Evolutionary conservation across 768 basidiomycete genomes (phyloP).

Genomic region (Cubamyces sp.): DNA sequence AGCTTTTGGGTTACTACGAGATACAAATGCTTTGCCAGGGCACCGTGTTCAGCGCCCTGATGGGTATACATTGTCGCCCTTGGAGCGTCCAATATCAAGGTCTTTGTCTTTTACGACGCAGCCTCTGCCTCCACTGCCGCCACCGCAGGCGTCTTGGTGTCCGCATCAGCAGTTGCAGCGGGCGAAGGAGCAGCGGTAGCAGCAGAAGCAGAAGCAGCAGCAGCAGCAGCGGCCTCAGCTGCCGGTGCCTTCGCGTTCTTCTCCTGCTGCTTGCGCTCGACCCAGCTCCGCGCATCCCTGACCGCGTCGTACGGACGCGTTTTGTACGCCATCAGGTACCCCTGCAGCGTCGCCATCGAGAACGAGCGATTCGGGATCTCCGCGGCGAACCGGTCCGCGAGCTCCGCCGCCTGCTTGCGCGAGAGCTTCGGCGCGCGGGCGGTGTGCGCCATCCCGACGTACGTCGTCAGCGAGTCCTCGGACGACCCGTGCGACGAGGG

Average conservation of each 20-base stretch:
- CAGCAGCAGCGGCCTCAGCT: neutral
- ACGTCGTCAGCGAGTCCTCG: neutral
- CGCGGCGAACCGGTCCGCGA: constrained; percentile 60
- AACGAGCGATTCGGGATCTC: constrained; percentile 44
- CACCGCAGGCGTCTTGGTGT: neutral
- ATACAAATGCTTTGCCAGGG: neutral
- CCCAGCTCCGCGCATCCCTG: constrained; percentile 17
- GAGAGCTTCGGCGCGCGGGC: constrained; percentile 39
- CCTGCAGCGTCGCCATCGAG: constrained; percentile 51
- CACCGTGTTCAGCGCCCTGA: neutral
- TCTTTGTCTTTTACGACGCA: neutral
- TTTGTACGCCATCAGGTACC: constrained; percentile 75
- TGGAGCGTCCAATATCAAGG: neutral
- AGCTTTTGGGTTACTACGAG: neutral
- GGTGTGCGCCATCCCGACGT: constrained; percentile 19
- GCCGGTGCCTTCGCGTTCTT: constrained; percentile 3
- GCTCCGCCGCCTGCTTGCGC: constrained; percentile 40
- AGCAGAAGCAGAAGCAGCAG: neutral
- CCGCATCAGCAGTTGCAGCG: neutral
- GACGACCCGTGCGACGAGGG: neutral
- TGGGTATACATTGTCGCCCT: neutral
- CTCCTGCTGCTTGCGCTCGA: constrained; percentile 20
- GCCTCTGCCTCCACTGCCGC: neutral
- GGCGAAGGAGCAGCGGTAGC: neutral
- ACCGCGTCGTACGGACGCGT: constrained; percentile 57